These are phyloP conservation scores for Nicotiana tomentosiformis DNA, from an alignment of 257 asterid genomes.

Conservation along the genomic window DNA sequence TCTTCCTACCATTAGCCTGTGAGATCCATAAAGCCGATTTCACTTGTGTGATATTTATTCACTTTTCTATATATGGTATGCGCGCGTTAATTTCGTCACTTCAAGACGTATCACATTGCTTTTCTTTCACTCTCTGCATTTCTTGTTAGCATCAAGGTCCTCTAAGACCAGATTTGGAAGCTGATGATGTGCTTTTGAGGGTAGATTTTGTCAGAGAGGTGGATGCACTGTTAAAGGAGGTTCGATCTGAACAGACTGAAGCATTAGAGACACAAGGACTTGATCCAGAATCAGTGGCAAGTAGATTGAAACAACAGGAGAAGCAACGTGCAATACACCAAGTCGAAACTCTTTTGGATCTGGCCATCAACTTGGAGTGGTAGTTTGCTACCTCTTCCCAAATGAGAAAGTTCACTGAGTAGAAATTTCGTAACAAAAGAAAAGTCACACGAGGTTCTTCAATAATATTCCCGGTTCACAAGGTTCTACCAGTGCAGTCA, in stretches of 20 bases:
- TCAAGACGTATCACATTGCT: not conserved
- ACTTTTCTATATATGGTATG: not conserved
- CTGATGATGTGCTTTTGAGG: conserved; percentile 71
- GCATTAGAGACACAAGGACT: conserved; percentile 39
- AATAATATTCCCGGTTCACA: not conserved
- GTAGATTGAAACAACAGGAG: conserved; percentile 77
- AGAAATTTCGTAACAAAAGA: not conserved
- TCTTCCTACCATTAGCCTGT: not conserved
- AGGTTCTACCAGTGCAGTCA: not conserved
- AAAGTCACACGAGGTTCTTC: not conserved
- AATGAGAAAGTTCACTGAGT: not conserved
- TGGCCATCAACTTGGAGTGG: conserved; percentile 72
- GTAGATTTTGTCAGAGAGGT: conserved; percentile 87
- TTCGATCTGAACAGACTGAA: conserved; percentile 41
- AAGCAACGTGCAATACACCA: conserved; percentile 72
- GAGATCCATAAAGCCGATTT: not conserved
- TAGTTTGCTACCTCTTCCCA: conserved; percentile 23
- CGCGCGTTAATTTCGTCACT: not conserved
- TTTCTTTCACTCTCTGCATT: not conserved
- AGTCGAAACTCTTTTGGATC: conserved; percentile 68
- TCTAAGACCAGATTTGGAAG: conserved; percentile 49
- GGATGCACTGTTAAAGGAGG: conserved; percentile 65
- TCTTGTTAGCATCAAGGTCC: conserved; percentile 76
- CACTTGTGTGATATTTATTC: not conserved
- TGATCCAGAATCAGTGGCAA: conserved; percentile 78